These are phyloP conservation scores for Hypoxylon rickii DNA, from an alignment of 495 filamentous ascomycete species.

Conservation along the genomic window DNA sequence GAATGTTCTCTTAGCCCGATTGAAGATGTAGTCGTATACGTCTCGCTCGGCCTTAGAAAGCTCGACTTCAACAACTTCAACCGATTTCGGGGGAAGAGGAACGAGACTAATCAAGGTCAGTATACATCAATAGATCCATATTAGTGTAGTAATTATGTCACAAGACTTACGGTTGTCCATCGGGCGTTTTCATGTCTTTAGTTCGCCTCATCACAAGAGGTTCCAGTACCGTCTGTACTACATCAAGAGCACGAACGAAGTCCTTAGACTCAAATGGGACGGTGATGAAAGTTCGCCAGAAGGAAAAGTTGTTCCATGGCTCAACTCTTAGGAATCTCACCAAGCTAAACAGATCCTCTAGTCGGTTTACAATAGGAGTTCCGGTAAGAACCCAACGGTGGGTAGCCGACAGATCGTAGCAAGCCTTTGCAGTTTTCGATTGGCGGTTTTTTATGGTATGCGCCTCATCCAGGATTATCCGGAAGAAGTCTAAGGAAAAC, in stretches of 20 bases:
- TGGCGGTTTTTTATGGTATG: slow-evolving; percentile 92
- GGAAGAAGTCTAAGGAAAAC: slow-evolving; percentile 91
- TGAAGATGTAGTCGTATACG: slow-evolving; percentile 89
- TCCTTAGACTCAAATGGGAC: slow-evolving; percentile 95
- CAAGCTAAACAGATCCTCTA: slow-evolving; percentile 96
- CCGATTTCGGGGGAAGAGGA: slow-evolving; percentile 75
- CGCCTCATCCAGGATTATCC: slow-evolving; percentile 93
- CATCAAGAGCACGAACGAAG: slow-evolving; percentile 89
- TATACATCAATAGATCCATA: neutral
- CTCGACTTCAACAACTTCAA: slow-evolving; percentile 84
- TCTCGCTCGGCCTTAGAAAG: slow-evolving; percentile 82
- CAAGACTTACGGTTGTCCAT: slow-evolving; percentile 68
- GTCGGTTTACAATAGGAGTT: slow-evolving; percentile 93
- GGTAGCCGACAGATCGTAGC: slow-evolving; percentile 80
- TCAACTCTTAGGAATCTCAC: slow-evolving; percentile 91
- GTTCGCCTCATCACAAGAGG: slow-evolving; percentile 93
- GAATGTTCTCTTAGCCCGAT: slow-evolving; percentile 79
- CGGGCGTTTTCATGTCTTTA: slow-evolving; percentile 96
- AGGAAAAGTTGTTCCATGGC: slow-evolving; percentile 97
- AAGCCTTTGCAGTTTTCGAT: slow-evolving; percentile 88
- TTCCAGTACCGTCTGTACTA: slow-evolving; percentile 95
- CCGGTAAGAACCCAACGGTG: slow-evolving; percentile 96
- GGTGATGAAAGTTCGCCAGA: slow-evolving; percentile 99
- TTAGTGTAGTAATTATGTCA: neutral
- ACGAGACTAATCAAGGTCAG: slow-evolving; percentile 60